Conservation (phyloP, 495 filamentous ascomycete species). For the Neurospora sublineolata region DNA sequence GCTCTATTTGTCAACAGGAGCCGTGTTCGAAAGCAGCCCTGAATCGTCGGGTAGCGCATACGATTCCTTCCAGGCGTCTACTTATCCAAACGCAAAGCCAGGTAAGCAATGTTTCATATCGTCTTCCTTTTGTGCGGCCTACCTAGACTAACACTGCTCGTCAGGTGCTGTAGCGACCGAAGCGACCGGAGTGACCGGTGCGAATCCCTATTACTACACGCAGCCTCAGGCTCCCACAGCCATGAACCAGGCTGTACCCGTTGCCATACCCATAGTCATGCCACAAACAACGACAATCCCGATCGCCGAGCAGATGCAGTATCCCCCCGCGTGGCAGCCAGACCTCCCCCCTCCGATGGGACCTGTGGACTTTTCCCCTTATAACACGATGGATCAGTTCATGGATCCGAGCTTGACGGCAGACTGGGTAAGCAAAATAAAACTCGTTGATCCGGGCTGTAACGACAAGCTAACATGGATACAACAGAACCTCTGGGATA, state of each 20-base stretch:
- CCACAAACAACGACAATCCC: neutral
- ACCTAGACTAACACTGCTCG: neutral
- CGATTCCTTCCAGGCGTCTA: neutral
- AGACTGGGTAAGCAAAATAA: conserved; percentile 15
- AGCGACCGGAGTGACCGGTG: neutral
- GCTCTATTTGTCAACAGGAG: conserved; percentile 15
- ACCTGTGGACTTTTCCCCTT: neutral
- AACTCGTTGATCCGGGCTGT: neutral
- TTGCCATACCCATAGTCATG: neutral
- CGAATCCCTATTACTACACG: neutral
- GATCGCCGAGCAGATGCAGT: neutral
- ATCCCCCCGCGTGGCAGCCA: neutral
- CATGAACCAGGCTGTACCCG: neutral
- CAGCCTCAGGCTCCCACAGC: neutral
- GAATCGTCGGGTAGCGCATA: conserved; percentile 4
- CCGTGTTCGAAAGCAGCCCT: conserved; percentile 5
- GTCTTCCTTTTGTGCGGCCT: neutral
- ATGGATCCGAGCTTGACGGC: conserved; percentile 7
- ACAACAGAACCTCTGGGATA: conserved; percentile 13
- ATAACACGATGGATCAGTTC: conserved; percentile 6
- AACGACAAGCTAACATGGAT: neutral
- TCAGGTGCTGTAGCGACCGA: neutral
- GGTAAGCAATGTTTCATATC: neutral
- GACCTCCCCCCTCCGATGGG: conserved; percentile 1
- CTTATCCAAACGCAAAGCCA: neutral